Percentiles rank a stretch among this genome's conserved stretches.
These are phyloP conservation scores for Fusarium brachygibbosum DNA, from an alignment of 2,329 filamentous ascomycete genomes.

Conservation along the genomic window DNA sequence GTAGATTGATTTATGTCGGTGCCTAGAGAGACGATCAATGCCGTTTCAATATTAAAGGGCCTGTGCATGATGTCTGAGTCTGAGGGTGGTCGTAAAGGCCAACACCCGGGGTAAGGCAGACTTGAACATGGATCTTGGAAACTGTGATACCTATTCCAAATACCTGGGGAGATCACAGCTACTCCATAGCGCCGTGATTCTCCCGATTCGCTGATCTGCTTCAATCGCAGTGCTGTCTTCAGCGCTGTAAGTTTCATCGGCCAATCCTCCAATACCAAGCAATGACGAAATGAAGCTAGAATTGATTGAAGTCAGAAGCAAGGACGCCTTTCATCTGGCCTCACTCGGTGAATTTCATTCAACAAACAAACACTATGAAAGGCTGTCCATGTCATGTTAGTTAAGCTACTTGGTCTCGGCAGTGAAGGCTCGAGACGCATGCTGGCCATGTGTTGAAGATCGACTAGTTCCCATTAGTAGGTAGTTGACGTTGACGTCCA, in stretches of 20 bases:
- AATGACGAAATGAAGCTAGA: constrained; percentile 14
- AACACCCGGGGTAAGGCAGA: constrained; percentile 27
- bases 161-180: constrained; percentile 1
- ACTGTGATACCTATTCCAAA: background rate
- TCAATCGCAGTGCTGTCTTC: background rate
- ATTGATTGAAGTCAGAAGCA: constrained; percentile 1
- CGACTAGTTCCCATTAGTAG: constrained; percentile 23
- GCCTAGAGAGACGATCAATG: constrained; percentile 39
- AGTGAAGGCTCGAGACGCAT: constrained; percentile 7
- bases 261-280: constrained; percentile 10
- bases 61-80: constrained; percentile 26
- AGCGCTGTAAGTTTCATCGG: constrained; percentile 11
- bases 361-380: background rate
- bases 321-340: background rate
- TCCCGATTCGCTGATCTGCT: constrained; percentile 16
- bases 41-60: constrained; percentile 34
- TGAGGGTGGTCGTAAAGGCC: constrained; percentile 14
- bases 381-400: constrained; percentile 2
- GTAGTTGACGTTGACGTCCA: constrained; percentile 22
- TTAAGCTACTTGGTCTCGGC: constrained; percentile 2
- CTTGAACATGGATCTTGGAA: constrained; percentile 10
- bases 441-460: constrained; percentile 25
- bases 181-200: constrained; percentile 2
- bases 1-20: constrained; percentile 40
- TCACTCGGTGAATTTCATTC: constrained; percentile 3